These are phyloP conservation scores for Mimosa bimucronata DNA, from an alignment of 306 rosid species.

Conservation along the genomic window DNA sequence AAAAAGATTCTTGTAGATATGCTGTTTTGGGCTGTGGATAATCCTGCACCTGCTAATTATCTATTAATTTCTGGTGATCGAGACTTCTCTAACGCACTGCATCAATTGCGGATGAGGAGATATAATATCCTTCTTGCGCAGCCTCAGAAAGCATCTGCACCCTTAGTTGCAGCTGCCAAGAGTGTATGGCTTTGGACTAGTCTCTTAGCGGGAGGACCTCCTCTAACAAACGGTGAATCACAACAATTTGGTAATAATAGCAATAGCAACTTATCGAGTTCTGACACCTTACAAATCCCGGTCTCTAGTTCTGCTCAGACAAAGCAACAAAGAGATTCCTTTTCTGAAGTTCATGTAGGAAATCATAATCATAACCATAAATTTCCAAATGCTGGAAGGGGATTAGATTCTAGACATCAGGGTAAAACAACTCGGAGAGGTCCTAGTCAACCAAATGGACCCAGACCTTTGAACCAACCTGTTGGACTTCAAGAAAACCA, in stretches of 20 bases:
- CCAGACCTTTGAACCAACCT: constrained; percentile 42
- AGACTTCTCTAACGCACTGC: constrained; percentile 76
- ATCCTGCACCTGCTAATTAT: constrained; percentile 73
- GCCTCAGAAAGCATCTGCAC: constrained; percentile 70
- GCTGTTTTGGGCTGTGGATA: constrained; percentile 84
- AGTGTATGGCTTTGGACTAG: constrained; percentile 79
- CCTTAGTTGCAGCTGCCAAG: constrained; percentile 75
- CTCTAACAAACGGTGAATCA: constrained; percentile 59
- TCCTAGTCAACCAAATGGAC: constrained; percentile 40
- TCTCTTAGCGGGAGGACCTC: constrained; percentile 65
- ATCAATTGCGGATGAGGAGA: constrained; percentile 73
- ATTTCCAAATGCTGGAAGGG: constrained; percentile 47
- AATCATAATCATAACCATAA: constrained; percentile 39
- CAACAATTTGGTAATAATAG: constrained; percentile 50
- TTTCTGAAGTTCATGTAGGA: constrained; percentile 43
- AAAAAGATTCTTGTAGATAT: constrained; percentile 77
- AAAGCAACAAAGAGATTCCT: constrained; percentile 37
- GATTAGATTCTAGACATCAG: constrained; percentile 45
- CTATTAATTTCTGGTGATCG: constrained; percentile 74
- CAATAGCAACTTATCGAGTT: constrained; percentile 36
- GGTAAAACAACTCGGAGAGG: constrained; percentile 48
- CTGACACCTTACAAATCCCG: constrained; percentile 34
- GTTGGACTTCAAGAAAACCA: constrained; percentile 44
- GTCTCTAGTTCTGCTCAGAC: constrained; percentile 35
- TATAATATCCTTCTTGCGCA: constrained; percentile 78